Conservation (phyloP, 2,329 filamentous ascomycete genomes). For the Kalaharituber pfeilii region DNA sequence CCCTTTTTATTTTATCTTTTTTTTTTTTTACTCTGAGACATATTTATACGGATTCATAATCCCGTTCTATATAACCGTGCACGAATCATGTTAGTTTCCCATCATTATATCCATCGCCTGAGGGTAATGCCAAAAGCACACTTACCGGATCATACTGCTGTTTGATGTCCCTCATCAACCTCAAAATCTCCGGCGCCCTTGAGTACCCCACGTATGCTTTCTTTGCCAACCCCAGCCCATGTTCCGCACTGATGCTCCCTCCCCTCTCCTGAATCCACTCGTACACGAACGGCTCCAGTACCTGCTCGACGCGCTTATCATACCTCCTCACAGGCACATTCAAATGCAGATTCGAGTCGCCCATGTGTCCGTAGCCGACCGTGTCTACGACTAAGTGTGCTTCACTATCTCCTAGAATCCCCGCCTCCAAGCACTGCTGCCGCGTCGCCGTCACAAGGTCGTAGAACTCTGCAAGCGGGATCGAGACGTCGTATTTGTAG, state of each 20-base stretch:
- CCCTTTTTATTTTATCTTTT: too few species aligned
- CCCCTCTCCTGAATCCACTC: conserved; percentile 83
- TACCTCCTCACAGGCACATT: conserved; percentile 73
- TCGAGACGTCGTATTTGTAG: conserved; percentile 97
- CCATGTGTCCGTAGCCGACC: conserved; percentile 97
- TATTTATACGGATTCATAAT: conserved; percentile 99
- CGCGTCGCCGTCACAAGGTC: conserved; percentile 71
- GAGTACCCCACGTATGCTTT: conserved; percentile 92
- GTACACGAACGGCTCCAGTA: conserved; percentile 87
- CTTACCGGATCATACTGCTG: conserved; percentile 56
- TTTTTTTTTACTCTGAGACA: conserved; percentile 35
- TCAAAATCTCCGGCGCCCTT: conserved; percentile 69
- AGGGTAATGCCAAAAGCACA: not conserved
- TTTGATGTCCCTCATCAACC: conserved; percentile 91
- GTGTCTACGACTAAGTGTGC: conserved; percentile 69
- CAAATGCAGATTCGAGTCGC: conserved; percentile 84
- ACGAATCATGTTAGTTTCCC: not conserved
- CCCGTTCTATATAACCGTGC: conserved; percentile 46
- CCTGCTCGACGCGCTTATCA: conserved; percentile 70
- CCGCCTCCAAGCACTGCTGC: conserved; percentile 51
- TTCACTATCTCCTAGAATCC: conserved; percentile 46
- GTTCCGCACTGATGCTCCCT: conserved; percentile 92
- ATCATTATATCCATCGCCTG: not conserved
- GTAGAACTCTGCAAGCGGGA: conserved; percentile 77
- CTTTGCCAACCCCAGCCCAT: conserved; percentile 86